phyloP scores from a whole-genome alignment of 2,329 filamentous ascomycete species.

The Myriosclerotinia curreyana region DNA sequence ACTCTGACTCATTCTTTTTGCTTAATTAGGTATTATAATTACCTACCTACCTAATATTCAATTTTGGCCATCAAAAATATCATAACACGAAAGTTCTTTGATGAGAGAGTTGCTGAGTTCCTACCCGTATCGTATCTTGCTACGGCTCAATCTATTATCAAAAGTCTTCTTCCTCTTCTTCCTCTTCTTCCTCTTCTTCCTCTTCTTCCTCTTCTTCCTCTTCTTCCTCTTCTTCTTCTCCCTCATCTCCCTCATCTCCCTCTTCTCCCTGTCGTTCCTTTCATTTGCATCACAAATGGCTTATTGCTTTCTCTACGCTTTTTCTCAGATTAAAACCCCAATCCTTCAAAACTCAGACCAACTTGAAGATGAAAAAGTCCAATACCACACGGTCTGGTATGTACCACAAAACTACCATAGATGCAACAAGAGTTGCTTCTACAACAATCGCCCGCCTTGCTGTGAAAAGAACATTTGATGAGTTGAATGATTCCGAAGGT shows the following conservation, averaged over 20 bases:
- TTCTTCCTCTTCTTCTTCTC: neutral
- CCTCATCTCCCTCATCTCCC: neutral
- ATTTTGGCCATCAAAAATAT: neutral
- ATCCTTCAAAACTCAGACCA: neutral
- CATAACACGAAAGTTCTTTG: neutral
- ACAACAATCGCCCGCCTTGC: slow-evolving; percentile 30
- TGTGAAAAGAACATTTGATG: slow-evolving; percentile 32
- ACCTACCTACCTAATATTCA: neutral
- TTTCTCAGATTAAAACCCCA: neutral
- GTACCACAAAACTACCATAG: slow-evolving; percentile 33
- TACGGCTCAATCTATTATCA: neutral
- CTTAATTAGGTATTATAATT: no score
- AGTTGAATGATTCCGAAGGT: slow-evolving; percentile 3
- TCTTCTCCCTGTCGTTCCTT: neutral
- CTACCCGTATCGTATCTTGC: neutral
- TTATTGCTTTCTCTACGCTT: neutral
- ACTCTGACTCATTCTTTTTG: no score
- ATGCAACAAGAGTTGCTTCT: slow-evolving; percentile 25
- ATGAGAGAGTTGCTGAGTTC: no score
- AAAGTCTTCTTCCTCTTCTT: neutral
- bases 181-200: neutral
- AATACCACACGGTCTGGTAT: neutral
- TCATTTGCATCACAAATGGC: slow-evolving; percentile 8
- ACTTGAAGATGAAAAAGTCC: neutral
- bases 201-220: neutral